These are phyloP conservation scores for Macrolepiota albuminosa DNA, from an alignment of 768 basidiomycete species.

Conservation along the genomic window DNA sequence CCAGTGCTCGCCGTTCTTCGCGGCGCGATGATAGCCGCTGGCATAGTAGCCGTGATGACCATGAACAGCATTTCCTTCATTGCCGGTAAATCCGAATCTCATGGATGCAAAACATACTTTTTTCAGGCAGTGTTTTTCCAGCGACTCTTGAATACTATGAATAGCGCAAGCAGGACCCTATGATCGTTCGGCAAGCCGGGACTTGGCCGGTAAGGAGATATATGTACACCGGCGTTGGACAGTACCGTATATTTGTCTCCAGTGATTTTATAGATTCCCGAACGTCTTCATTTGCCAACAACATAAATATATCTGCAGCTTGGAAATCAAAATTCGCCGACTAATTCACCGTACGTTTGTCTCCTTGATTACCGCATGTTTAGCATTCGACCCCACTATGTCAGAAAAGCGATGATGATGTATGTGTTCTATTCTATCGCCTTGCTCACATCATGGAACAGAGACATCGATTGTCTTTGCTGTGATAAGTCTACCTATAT, in stretches of 20 bases:
- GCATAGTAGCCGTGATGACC: conserved; percentile 42
- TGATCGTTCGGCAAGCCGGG: conserved; percentile 35
- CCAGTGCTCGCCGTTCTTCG: conserved; percentile 36
- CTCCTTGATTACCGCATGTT: not conserved
- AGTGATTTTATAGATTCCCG: conserved; percentile 32
- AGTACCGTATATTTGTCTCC: not conserved
- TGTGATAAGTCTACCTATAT: conserved; percentile 18
- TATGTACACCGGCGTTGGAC: not conserved
- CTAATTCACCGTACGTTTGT: conserved; percentile 26
- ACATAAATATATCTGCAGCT: conserved; percentile 28
- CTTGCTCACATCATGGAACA: not conserved
- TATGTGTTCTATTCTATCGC: not conserved
- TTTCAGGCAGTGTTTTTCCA: conserved; percentile 10
- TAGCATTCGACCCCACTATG: not conserved
- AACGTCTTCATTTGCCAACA: conserved; percentile 21
- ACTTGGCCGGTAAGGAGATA: conserved; percentile 30
- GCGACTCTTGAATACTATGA: conserved; percentile 30
- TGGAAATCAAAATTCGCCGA: conserved; percentile 39
- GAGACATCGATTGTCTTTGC: conserved; percentile 29
- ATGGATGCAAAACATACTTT: not conserved
- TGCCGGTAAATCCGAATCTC: conserved; percentile 29
- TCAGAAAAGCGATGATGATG: not conserved
- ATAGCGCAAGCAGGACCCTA: conserved; percentile 31
- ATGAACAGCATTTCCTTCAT: conserved; percentile 41
- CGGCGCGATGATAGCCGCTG: conserved; percentile 36